Conservation (phyloP, 257 asterid species). For the Forsythia viridissima region DNA sequence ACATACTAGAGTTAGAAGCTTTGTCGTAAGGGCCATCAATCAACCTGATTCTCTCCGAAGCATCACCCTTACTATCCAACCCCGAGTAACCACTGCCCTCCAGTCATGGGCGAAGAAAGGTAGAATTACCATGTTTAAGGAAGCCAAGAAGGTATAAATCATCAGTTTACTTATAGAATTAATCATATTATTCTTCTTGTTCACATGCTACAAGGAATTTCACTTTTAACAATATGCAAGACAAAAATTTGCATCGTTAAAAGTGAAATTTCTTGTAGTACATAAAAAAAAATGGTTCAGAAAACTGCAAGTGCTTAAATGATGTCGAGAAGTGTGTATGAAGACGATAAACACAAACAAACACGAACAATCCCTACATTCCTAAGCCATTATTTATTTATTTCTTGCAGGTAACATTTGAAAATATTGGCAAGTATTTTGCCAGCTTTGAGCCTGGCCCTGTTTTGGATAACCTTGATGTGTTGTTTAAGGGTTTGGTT, state of each 20-base stretch:
- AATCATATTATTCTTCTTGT: background rate
- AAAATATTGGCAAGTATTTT: conserved; percentile 51
- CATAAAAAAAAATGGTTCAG: background rate
- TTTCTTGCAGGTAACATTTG: conserved; percentile 41
- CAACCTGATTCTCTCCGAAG: conserved; percentile 55
- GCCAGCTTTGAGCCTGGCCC: conserved; percentile 49
- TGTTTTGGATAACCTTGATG: conserved; percentile 45
- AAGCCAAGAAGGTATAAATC: conserved; percentile 50
- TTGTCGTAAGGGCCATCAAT: conserved; percentile 45
- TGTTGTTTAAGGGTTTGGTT: conserved; percentile 32
- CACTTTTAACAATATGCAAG: no score
- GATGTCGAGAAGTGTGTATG: background rate
- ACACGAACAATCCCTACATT: background rate
- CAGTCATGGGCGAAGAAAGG: conserved; percentile 43
- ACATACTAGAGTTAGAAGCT: conserved; percentile 44
- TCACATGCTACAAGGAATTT: background rate
- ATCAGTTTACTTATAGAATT: background rate
- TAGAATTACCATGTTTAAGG: conserved; percentile 35
- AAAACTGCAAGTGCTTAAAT: background rate
- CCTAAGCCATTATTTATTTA: background rate
- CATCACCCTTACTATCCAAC: conserved; percentile 53
- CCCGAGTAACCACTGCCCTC: conserved; percentile 42
- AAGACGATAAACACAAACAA: no score
- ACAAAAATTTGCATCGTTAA: no score
- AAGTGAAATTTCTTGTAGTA: no score